phyloP scores from a whole-genome alignment of 495 filamentous ascomycete genomes.

The Hypomontagnella monticulosa region DNA sequence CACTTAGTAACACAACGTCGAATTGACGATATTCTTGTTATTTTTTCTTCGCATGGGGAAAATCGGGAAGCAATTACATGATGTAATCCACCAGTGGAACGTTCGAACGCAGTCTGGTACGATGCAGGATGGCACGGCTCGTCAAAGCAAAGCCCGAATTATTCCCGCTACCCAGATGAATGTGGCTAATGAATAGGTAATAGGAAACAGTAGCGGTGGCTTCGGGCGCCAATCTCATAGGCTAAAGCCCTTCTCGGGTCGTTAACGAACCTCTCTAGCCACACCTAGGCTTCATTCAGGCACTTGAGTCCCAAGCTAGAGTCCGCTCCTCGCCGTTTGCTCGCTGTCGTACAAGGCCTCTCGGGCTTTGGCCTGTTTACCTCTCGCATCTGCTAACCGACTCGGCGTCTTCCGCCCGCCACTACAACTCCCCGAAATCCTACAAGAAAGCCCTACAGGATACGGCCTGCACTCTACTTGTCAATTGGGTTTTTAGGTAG shows the following conservation, averaged over 20 bases:
- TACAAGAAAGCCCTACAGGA: conserved; percentile 1
- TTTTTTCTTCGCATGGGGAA: conserved; percentile 29
- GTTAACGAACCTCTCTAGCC: conserved; percentile 16
- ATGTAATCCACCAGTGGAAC: conserved; percentile 40
- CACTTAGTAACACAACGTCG: conserved; percentile 30
- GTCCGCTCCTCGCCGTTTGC: conserved; percentile 39
- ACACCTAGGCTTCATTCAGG: conserved; percentile 27
- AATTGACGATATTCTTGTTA: conserved; percentile 21
- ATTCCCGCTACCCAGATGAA: conserved; percentile 36
- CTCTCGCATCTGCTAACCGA: conserved; percentile 10
- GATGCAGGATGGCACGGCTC: conserved; percentile 24
- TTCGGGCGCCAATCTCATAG: conserved; percentile 11
- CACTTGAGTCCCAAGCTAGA: neutral
- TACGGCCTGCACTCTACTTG: too few relatives aligned
- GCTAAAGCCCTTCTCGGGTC: conserved; percentile 1
- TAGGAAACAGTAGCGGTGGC: conserved; percentile 1
- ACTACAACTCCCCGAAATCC: conserved; percentile 4
- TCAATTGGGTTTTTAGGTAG: neutral
- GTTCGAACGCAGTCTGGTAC: conserved; percentile 32
- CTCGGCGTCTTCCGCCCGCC: conserved; percentile 36
- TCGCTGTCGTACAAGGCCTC: conserved; percentile 19
- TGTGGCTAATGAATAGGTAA: conserved; percentile 19
- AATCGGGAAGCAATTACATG: conserved; percentile 41
- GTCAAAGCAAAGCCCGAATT: conserved; percentile 33
- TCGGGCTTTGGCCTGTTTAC: conserved; percentile 34